phyloP scores from a whole-genome alignment of 768 basidiomycete genomes.

The Suillus spraguei region DNA sequence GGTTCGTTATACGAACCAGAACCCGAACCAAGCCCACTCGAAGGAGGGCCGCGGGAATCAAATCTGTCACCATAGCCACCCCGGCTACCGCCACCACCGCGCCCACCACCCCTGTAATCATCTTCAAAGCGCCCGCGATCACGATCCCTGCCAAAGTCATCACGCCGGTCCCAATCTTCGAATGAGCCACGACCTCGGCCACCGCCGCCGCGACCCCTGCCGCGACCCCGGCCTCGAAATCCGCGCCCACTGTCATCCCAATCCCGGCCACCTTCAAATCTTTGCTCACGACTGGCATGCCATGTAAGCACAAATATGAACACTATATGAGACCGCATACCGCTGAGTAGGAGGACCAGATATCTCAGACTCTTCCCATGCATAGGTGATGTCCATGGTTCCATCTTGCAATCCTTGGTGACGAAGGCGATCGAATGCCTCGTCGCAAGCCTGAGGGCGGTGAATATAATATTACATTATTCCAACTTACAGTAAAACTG shows the following conservation, averaged over 20 bases:
- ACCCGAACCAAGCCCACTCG: conserved; percentile 15
- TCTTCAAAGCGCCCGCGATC: conserved; percentile 37
- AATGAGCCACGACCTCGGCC: conserved; percentile 36
- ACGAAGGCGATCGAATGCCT: conserved; percentile 79
- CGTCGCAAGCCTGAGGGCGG: conserved; percentile 61
- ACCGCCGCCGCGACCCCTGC: conserved; percentile 45
- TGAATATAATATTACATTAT: conserved; percentile 19
- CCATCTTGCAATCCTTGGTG: conserved; percentile 84
- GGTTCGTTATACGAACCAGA: conserved; percentile 29
- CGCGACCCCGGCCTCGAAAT: conserved; percentile 42
- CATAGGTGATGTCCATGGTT: conserved; percentile 83
- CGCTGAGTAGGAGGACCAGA: conserved; percentile 49
- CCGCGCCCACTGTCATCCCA: conserved; percentile 47
- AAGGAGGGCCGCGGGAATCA: conserved; percentile 42
- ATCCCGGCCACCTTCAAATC: conserved; percentile 44
- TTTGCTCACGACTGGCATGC: conserved; percentile 29
- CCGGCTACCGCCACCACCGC: conserved; percentile 30
- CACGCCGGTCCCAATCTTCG: conserved; percentile 44
- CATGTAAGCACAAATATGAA: conserved; percentile 13
- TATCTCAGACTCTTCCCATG: conserved; percentile 74
- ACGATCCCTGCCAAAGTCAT: conserved; percentile 44
- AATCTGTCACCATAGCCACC: conserved; percentile 48
- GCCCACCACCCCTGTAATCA: conserved; percentile 36
- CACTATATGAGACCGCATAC: conserved; percentile 25
- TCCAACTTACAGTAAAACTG: conserved; percentile 24